Conservation (phyloP, 2,329 filamentous ascomycete genomes). For the Domatiomyces catenatus region DNA sequence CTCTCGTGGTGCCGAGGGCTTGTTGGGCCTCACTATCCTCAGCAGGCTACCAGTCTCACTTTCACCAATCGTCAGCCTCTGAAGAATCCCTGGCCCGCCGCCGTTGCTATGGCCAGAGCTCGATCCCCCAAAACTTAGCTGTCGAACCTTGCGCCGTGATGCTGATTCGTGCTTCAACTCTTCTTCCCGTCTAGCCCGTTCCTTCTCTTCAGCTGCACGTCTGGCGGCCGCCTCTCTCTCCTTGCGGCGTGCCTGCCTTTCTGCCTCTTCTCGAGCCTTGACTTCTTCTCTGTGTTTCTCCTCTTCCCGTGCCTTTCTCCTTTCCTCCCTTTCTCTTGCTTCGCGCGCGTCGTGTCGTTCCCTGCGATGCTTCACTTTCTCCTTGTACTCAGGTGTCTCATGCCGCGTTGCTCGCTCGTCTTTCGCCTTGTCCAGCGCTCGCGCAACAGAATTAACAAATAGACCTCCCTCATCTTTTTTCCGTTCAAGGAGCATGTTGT, state of each 20-base stretch:
- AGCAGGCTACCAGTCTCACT: constrained; percentile 27
- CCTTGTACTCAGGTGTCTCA: constrained; percentile 12
- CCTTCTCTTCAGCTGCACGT: not conserved
- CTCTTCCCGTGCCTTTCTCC: constrained; percentile 15
- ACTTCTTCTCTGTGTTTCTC: constrained; percentile 5
- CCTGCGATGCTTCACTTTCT: constrained; percentile 8
- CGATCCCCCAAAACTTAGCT: constrained; percentile 9
- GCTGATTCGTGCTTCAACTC: not conserved
- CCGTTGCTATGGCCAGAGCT: constrained; percentile 7
- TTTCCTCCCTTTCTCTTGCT: constrained; percentile 11
- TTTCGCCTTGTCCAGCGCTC: constrained; percentile 18
- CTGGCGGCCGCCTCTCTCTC: constrained; percentile 3
- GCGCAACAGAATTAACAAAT: constrained; percentile 20
- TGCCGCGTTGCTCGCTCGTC: constrained; percentile 17
- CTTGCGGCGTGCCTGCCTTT: constrained; percentile 3
- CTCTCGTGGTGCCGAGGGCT: constrained; percentile 1
- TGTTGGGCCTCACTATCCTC: constrained; percentile 21
- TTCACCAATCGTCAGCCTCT: constrained; percentile 24
- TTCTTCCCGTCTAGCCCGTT: not conserved
- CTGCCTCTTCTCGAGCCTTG: not conserved
- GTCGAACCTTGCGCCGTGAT: constrained; percentile 2
- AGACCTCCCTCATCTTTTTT: constrained; percentile 20
- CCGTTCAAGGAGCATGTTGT: constrained; percentile 21
- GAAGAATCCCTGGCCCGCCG: constrained; percentile 10
- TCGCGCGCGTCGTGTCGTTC: constrained; percentile 8